Evolutionary conservation across 768 basidiomycete species (phyloP), one percentile per base, ranked within the genome.

Genomic region (Amanita subjunquillea): DNA sequence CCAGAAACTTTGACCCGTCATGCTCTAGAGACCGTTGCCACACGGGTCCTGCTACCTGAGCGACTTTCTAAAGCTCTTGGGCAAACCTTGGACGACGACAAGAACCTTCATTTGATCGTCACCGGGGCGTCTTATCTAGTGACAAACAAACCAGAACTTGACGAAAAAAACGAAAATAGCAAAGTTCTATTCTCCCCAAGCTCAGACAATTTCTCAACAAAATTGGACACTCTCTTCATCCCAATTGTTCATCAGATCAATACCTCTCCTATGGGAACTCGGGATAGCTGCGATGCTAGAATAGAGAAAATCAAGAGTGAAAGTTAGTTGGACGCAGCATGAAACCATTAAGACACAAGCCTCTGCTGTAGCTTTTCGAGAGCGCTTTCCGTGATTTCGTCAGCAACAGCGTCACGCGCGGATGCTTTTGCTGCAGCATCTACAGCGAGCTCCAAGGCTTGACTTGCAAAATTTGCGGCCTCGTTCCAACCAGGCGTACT

Each of bases 401-500:
- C 36, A 36, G 46, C 32, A 47, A 32, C 17, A 6, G 23, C 9
- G 30, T 45, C 44, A 45, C 44, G 44, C 30, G 30, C 30, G 15
- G 44, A 6, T 15, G 44, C 44, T 45, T 27, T 45, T 27, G 4
- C 15, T 15, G 27, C 44, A 45, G 44, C 44, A n/a, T 45, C 25
- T 15, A 45, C 44, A 30, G 44, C 44, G 9, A 45, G 44, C 2
- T 4, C 30, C 44, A 39, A 30, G 9, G 47, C 38, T 44, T n/a
- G 25, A 40, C 34, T 36, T 8, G n/a, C 6, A 12, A 7, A n/a
- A n/a, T n/a, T n/a, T n/a, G 27, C 32, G 25, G 53, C 53, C 40
- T 50, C 46, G 20, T 49, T 44, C 53, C 53, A 54, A 32, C 40
- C 43, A 27, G 37, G 29, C 36, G 43, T 32, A 44, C 53, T 54